Conservation (phyloP, 331 rosid species). For the Dryas integrifolia region DNA sequence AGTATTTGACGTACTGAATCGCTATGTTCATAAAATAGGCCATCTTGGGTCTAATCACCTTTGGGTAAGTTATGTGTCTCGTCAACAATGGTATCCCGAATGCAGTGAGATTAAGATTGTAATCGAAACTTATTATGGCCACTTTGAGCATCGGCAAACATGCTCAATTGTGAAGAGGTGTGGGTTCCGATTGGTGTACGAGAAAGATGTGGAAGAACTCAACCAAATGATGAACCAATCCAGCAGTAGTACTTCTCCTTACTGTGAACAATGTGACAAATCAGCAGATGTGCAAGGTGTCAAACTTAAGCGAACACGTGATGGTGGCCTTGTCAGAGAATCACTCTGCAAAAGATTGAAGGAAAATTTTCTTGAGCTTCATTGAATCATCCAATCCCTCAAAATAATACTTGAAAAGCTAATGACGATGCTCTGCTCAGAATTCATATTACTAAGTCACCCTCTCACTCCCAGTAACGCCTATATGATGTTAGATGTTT, state of each 20-base stretch:
- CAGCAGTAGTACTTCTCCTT: too few species aligned
- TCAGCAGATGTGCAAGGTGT: too few species aligned
- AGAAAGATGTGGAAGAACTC: not conserved
- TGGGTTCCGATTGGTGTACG: not conserved
- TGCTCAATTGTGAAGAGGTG: not conserved
- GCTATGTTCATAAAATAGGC: not conserved
- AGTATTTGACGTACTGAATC: too few species aligned
- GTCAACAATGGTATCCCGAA: accelerated
- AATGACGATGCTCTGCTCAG: not conserved
- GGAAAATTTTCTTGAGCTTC: not conserved
- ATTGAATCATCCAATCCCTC: not conserved
- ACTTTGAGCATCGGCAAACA: accelerated
- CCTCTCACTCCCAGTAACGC: too few species aligned
- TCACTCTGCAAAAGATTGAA: not conserved
- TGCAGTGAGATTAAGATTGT: too few species aligned
- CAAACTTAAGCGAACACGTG: not conserved
- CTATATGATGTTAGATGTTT: too few species aligned
- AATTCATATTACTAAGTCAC: too few species aligned
- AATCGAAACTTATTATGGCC: not conserved
- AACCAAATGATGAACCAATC: not conserved
- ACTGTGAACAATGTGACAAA: too few species aligned
- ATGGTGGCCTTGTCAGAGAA: not conserved
- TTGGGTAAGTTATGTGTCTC: not conserved
- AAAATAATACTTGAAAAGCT: not conserved
- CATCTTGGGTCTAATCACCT: not conserved